phyloP scores from a whole-genome alignment of 805 yeast species.

The Starmerella cellae region DNA sequence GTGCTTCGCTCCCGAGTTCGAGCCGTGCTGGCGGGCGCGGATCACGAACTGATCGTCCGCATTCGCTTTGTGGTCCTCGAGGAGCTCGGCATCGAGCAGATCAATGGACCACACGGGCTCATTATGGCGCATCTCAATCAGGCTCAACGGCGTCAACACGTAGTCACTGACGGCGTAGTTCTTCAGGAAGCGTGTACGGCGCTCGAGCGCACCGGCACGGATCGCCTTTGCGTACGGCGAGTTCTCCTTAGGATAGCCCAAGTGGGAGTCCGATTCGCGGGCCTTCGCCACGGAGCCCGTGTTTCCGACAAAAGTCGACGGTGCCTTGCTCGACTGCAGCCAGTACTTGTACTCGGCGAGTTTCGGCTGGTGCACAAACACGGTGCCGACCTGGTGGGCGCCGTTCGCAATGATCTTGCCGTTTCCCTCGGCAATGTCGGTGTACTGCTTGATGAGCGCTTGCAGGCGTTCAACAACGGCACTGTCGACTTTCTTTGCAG shows the following conservation, averaged over 20 bases:
- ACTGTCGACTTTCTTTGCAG: conserved; percentile 78
- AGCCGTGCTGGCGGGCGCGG: conserved; percentile 25
- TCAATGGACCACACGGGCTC: conserved; percentile 22
- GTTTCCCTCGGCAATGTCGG: conserved; percentile 43
- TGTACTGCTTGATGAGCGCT: conserved; percentile 60
- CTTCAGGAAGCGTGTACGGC: conserved; percentile 81
- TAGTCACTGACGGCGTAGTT: conserved; percentile 86
- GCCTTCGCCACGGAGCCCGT: not conserved
- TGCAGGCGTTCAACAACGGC: conserved; percentile 81
- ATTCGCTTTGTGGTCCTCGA: conserved; percentile 61
- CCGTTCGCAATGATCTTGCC: conserved; percentile 29
- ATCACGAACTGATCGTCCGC: conserved; percentile 54
- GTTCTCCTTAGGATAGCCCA: conserved; percentile 52
- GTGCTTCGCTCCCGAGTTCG: conserved; percentile 43
- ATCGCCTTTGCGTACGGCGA: conserved; percentile 57
- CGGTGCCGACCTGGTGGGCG: conserved; percentile 59
- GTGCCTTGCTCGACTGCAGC: conserved; percentile 11
- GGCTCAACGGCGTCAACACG: conserved; percentile 72
- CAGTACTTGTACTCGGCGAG: conserved; percentile 82
- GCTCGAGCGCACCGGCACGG: conserved; percentile 69
- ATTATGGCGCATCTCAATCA: conserved; percentile 69
- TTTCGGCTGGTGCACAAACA: conserved; percentile 65
- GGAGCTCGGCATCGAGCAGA: conserved; percentile 50
- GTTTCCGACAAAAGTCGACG: conserved; percentile 7
- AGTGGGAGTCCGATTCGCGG: conserved; percentile 23